Evolutionary conservation across 2,329 filamentous ascomycete genomes (phyloP).

Genomic region (Metarhizium brunneum): DNA sequence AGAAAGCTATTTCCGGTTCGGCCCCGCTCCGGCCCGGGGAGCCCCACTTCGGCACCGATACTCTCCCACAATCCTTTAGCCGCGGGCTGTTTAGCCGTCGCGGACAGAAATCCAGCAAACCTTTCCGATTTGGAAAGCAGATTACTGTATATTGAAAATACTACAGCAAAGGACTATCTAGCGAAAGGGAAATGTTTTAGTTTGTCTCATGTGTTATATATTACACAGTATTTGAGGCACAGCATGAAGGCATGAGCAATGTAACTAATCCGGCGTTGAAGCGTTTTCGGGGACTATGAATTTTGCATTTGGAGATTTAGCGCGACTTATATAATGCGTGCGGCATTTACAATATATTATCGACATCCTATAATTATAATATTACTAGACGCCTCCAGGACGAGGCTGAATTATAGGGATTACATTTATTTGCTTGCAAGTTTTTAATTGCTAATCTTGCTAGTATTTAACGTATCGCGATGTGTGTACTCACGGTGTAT

Average conservation of each 20-base stretch:
- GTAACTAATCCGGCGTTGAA: neutral
- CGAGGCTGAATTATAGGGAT: no score
- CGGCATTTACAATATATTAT: neutral
- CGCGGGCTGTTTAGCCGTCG: constrained; percentile 8
- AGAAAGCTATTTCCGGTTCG: constrained; percentile 6
- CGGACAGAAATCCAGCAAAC: constrained; percentile 22
- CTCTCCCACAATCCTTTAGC: constrained; percentile 10
- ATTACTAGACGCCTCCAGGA: no score
- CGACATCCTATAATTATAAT: neutral
- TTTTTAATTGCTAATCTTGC: no score
- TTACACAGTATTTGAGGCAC: neutral
- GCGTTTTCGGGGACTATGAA: neutral
- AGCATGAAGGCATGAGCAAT: neutral
- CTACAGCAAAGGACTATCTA: neutral
- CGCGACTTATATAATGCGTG: neutral
- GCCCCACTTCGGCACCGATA: neutral
- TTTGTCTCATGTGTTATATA: neutral
- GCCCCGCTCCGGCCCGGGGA: constrained; percentile 1
- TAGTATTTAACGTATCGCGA: no score
- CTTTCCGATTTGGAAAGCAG: constrained; percentile 26
- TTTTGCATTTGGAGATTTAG: neutral
- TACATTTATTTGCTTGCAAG: no score
- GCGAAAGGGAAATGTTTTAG: neutral
- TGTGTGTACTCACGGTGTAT: no score
- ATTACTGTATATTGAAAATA: constrained; percentile 25